phyloP scores from a whole-genome alignment of 768 basidiomycete genomes.

The Hemileccinum rubropunctum region DNA sequence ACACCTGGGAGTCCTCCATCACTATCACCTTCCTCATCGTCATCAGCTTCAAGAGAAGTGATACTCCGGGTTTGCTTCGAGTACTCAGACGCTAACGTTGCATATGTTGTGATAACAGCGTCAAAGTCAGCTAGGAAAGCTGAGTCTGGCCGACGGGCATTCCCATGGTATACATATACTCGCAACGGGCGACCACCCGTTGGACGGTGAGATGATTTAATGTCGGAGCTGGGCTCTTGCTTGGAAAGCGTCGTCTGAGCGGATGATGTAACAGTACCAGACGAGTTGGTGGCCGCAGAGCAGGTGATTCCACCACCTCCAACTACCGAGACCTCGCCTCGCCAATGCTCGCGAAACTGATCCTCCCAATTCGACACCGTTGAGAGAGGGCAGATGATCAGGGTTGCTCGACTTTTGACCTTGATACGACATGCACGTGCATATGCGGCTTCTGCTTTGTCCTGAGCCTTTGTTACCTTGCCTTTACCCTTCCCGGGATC shows the following conservation, averaged over 20 bases:
- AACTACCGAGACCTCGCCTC: constrained; percentile 77
- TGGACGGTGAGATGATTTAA: constrained; percentile 33
- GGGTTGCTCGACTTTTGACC: constrained; percentile 79
- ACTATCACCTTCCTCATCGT: constrained; percentile 64
- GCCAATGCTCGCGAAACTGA: constrained; percentile 97
- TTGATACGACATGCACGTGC: constrained; percentile 74
- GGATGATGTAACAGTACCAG: constrained; percentile 37
- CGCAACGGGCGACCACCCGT: constrained; percentile 57
- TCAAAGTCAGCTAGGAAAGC: constrained; percentile 89
- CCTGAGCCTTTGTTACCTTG: constrained; percentile 62
- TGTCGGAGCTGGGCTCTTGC: constrained; percentile 23
- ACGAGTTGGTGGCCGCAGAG: constrained; percentile 29
- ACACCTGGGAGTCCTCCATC: constrained; percentile 60
- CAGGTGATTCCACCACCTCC: constrained; percentile 63
- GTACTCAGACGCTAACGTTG: constrained; percentile 92
- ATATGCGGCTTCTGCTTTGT: constrained; percentile 70
- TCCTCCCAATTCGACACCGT: constrained; percentile 99
- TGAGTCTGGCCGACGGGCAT: constrained; percentile 82
- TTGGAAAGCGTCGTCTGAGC: constrained; percentile 33
- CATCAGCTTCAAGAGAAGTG: constrained; percentile 56
- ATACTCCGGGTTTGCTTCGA: constrained; percentile 81
- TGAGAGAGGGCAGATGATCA: constrained; percentile 95
- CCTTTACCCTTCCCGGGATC: constrained; percentile 54
- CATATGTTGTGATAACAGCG: constrained; percentile 95
- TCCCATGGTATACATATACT: constrained; percentile 96